Evolutionary conservation across 2,329 filamentous ascomycete species (phyloP), one percentile per base, ranked within the genome.

Genomic region (Knufia fluminis): DNA sequence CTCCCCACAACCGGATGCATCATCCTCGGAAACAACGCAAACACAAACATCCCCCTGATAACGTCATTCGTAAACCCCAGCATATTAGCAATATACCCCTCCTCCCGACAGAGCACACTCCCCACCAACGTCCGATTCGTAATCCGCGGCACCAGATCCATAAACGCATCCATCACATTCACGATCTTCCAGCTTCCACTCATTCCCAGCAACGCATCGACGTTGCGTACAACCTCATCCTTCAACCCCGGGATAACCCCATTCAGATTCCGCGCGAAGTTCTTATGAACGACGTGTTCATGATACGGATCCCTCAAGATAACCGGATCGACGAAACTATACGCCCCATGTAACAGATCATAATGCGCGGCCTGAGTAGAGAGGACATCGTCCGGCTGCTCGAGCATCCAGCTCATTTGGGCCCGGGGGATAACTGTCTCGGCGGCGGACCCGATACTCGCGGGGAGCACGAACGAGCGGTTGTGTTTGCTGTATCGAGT

Each of bases 51-150:
- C 50, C 71, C 71, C 39, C 71, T 58, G 1, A 77, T 57, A 2
- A 78, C 69, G 44, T 70, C 69, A 51, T 73, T 68, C 26, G 75
- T 73, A 52, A 79, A 80, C 22, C 62, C 61, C 6, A 73, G 62
- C 57, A 74, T 73, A 47, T 66, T 63, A n/a, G 67, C 58, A 36
- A 79, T 61, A 49, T 75, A 76, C 4, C 63, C 61, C 33, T 50
- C 23, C 32, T 57, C 44, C 22, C 52, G 48, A 59, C 69, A 73
- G 0, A 73, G 59, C n/a, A 67, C 63, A 6, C 63, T 39, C 1
- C 71, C 71, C 41, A 74, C 66, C 28, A 74, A 64, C 52, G 71
- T 63, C n/a, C 68, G 65, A 56, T 72, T 73, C 31, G 65, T 67
- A 10, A 70, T 54, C 2, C 65, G 56, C 3, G 70, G 65, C 2